Base-by-base conservation (phyloP, 1,284 basidiomycete genomes). In the Dichomitus squalens region DNA sequence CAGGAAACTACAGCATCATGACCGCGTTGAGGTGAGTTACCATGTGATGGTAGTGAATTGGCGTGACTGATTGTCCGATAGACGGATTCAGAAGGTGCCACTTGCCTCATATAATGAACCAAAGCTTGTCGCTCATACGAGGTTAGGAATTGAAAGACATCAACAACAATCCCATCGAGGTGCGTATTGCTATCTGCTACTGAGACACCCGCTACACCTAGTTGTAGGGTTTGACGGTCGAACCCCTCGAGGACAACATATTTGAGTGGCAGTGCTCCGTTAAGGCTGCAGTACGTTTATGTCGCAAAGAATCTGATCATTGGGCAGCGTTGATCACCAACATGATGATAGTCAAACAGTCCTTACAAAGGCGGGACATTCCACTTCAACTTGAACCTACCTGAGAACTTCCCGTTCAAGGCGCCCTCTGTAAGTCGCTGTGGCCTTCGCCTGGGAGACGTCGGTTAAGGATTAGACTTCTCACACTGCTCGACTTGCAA, bases 291-390 rank as follows among this genome's bases (percentile, higher is more conserved):
- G 93, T 95, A 67, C 65, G 89, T 76, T 47, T 20, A 27, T 20
- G 8, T n/a, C n/a, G n/a, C n/a, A n/a, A n/a, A n/a, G n/a, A n/a
- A n/a, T n/a, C n/a, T n/a, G n/a, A n/a, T n/a, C n/a, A n/a, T n/a
- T n/a, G n/a, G n/a, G n/a, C n/a, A n/a, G n/a, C n/a, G n/a, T n/a
- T n/a, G n/a, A n/a, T n/a, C n/a, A n/a, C n/a, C n/a, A n/a, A n/a
- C n/a, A 29, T 58, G 39, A 43, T 43, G 31, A 49, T 63, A 95
- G 91, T 69, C 83, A 53, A 85, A 87, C 57, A 90, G 90, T 38
- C 93, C 93, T 0, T 96, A 95, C 80, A 89, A 87, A 70, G 85
- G 85, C 54, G 95, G 95, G 49, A 91, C 82, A 1, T 96, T 94
- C 75, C 78, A 82, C 59, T 89, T 95, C 72, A 85, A 77, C 41